These are phyloP conservation scores for Flammula alnicola DNA, from an alignment of 1,284 basidiomycete genomes.

Conservation along the genomic window DNA sequence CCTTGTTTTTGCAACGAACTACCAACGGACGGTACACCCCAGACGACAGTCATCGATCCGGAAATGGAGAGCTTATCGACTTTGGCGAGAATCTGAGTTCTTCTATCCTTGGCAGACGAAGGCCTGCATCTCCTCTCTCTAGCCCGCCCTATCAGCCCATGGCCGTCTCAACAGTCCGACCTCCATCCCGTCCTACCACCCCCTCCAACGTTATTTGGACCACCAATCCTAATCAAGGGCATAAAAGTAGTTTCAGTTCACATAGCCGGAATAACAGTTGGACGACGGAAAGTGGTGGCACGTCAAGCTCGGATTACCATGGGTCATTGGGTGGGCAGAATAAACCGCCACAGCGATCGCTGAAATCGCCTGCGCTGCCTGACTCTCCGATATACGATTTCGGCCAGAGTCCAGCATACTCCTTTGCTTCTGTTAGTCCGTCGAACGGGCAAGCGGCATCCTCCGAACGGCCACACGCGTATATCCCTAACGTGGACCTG, in stretches of 20 bases:
- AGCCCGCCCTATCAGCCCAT: constrained; percentile 64
- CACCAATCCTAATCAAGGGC: constrained; percentile 34
- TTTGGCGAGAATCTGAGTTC: constrained; percentile 50
- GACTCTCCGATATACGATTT: constrained; percentile 59
- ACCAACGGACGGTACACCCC: constrained; percentile 65
- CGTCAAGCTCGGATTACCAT: constrained; percentile 41
- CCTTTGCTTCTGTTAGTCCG: constrained; percentile 27
- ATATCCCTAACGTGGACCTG: constrained; percentile 56
- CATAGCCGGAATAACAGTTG: constrained; percentile 67
- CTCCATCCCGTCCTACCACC: constrained; percentile 64
- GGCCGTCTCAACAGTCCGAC: constrained; percentile 38
- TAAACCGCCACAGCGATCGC: constrained; percentile 18
- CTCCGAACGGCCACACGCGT: constrained; percentile 45
- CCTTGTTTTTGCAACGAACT: constrained; percentile 60
- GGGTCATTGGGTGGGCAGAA: constrained; percentile 37
- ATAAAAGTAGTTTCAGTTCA: constrained; percentile 35
- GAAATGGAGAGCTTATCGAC: constrained; percentile 34
- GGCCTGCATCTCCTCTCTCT: constrained; percentile 71
- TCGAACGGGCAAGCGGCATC: constrained; percentile 33
- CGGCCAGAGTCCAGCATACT: constrained; percentile 12
- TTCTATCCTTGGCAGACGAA: constrained; percentile 56
- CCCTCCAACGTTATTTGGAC: constrained; percentile 77
- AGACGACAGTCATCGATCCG: constrained; percentile 46
- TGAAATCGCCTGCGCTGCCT: constrained; percentile 61
- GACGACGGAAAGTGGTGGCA: constrained; percentile 43